Percentiles rank a stretch among this genome's conserved stretches.
phyloP scores from a whole-genome alignment of 345 rosid genomes.

The Turnera subulata region DNA sequence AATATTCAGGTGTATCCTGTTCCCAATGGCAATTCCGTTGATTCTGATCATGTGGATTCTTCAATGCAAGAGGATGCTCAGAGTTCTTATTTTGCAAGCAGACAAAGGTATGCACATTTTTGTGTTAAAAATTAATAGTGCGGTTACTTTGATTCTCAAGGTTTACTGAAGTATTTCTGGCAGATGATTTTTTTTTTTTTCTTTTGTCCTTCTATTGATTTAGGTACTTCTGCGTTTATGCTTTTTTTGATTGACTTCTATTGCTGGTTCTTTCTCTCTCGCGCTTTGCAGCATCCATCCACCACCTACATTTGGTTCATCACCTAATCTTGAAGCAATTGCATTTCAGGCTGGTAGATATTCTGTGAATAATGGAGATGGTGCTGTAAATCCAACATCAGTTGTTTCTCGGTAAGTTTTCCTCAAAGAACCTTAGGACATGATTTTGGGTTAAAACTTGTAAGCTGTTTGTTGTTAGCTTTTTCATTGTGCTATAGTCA shows the following conservation, averaged over 20 bases:
- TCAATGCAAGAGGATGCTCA: constrained; percentile 74
- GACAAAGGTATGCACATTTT: constrained; percentile 40
- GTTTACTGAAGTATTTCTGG: background rate
- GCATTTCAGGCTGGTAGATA: constrained; percentile 43
- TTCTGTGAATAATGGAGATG: constrained; percentile 56
- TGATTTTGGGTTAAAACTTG: background rate
- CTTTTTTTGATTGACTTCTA: constrained; percentile 6
- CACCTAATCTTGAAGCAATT: constrained; percentile 64
- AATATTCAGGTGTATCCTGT: constrained; percentile 66
- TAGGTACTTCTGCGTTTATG: background rate
- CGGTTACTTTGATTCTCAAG: background rate
- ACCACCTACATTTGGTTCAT: constrained; percentile 97
- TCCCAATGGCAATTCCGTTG: constrained; percentile 37
- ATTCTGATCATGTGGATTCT: constrained; percentile 45
- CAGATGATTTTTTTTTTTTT: background rate
- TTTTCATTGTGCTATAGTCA: constrained; percentile 5
- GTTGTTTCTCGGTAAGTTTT: constrained; percentile 30
- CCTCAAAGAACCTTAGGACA: background rate
- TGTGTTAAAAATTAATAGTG: background rate
- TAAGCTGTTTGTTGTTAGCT: background rate
- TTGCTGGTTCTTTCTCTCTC: constrained; percentile 20
- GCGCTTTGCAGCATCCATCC: constrained; percentile 47
- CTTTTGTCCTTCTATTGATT: too few species aligned
- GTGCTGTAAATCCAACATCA: constrained; percentile 44
- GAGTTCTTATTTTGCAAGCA: constrained; percentile 51